A percentile compares a stretch with the other conserved stretches of the same genome.
Conservation (phyloP, 371 early-diverging fungal genomes). For the Mucor racemosus region DNA sequence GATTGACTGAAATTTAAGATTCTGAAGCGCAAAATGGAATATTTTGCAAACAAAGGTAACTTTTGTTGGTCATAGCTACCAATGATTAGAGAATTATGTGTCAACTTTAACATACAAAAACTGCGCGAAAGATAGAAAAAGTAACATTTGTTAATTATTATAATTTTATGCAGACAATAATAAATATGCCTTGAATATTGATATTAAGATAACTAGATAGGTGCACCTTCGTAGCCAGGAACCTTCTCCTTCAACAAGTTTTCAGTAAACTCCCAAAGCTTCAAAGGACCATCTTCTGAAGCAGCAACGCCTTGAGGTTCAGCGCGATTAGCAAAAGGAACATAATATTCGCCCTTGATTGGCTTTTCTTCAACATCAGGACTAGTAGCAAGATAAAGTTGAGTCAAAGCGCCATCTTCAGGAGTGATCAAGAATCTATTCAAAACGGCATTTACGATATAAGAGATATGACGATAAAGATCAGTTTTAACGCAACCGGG, state of each 20-base stretch:
- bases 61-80: background rate
- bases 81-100: too few relatives aligned
- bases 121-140: too few relatives aligned
- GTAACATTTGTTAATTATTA: too few relatives aligned
- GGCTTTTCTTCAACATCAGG: constrained; percentile 62
- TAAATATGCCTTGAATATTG: background rate
- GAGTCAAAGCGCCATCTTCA: constrained; percentile 64
- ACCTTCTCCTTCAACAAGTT: constrained; percentile 44
- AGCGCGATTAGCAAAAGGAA: constrained; percentile 23
- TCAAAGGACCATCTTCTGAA: constrained; percentile 25
- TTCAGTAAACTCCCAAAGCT: constrained; percentile 48
- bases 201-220: constrained; percentile 15
- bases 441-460: background rate
- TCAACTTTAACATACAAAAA: too few relatives aligned
- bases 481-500: constrained; percentile 72
- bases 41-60: background rate
- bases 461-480: constrained; percentile 43
- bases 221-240: constrained; percentile 37
- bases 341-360: constrained; percentile 55
- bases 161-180: too few relatives aligned
- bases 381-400: constrained; percentile 67
- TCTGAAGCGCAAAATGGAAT: too few relatives aligned
- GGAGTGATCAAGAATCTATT: constrained; percentile 29
- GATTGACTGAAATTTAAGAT: too few relatives aligned
- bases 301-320: constrained; percentile 20